Conservation (phyloP, 2,329 filamentous ascomycete genomes). For the Monilinia fructigena region DNA sequence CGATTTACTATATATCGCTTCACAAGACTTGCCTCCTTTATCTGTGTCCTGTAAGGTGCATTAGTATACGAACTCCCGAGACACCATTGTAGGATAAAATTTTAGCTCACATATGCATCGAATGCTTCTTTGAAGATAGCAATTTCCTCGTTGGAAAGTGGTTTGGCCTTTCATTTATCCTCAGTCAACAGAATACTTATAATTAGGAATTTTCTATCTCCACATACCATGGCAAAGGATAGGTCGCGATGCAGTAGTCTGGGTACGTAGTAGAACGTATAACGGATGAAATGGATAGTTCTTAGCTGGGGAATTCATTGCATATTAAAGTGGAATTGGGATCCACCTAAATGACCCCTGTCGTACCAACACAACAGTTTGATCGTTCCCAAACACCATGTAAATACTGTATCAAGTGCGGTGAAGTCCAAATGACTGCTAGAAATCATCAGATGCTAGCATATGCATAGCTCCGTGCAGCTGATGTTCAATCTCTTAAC, state of each 20-base stretch:
- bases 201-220: fast-evolving
- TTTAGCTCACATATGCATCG: constrained; percentile 23
- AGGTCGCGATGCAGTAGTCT: not conserved
- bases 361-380: not conserved
- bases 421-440: not conserved
- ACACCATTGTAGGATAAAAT: not conserved
- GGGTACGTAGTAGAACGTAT: not conserved
- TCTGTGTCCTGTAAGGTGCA: constrained; percentile 19
- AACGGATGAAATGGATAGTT: not conserved
- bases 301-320: not conserved
- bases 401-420: not conserved
- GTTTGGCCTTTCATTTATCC: constrained; percentile 17
- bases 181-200: not conserved
- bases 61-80: not conserved
- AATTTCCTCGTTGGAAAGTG: constrained; percentile 21
- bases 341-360: not conserved
- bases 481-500: too few species aligned
- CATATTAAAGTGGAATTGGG: not conserved
- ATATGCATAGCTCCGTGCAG: too few species aligned
- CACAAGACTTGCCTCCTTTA: constrained; percentile 16
- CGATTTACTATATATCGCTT: not conserved
- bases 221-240: not conserved
- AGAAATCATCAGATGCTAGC: not conserved
- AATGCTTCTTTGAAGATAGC: constrained; percentile 22
- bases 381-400: not conserved